Conservation (phyloP, 2,329 filamentous ascomycete species). For the Ophiostoma novo-ulmi region DNA sequence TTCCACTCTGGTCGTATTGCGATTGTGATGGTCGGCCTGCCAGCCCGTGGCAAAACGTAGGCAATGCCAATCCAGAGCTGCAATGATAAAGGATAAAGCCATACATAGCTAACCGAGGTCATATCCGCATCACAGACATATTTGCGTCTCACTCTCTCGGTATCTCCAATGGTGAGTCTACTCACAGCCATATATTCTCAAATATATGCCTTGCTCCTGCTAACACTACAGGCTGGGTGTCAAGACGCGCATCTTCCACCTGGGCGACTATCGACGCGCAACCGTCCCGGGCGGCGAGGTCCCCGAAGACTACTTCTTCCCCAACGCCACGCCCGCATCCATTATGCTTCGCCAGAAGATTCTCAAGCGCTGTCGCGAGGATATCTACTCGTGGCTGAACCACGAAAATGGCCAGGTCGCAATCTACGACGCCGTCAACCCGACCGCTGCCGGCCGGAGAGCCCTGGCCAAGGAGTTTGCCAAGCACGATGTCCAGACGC, state of each 20-base stretch:
- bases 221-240: conserved; percentile 69
- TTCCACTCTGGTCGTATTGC: conserved; percentile 97
- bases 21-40: conserved; percentile 92
- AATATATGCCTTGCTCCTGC: not conserved
- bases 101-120: not conserved
- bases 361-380: conserved; percentile 91
- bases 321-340: conserved; percentile 85
- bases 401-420: conserved; percentile 97
- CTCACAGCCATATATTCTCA: not conserved
- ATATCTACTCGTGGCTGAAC: conserved; percentile 94
- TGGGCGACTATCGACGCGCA: conserved; percentile 91
- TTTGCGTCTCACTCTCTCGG: conserved; percentile 88
- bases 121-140: conserved; percentile 60
- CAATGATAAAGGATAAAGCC: not conserved
- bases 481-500: conserved; percentile 94
- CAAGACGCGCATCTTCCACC: conserved; percentile 95
- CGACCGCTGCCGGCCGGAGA: conserved; percentile 72
- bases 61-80: conserved; percentile 25
- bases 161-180: conserved; percentile 75
- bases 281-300: conserved; percentile 81
- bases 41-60: conserved; percentile 92
- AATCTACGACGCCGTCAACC: conserved; percentile 97
- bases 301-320: conserved; percentile 96
- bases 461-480: conserved; percentile 91
- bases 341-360: conserved; percentile 97